Evolutionary conservation across 2,329 filamentous ascomycete species (phyloP).

Genomic region (Lachnum nothofagi): DNA sequence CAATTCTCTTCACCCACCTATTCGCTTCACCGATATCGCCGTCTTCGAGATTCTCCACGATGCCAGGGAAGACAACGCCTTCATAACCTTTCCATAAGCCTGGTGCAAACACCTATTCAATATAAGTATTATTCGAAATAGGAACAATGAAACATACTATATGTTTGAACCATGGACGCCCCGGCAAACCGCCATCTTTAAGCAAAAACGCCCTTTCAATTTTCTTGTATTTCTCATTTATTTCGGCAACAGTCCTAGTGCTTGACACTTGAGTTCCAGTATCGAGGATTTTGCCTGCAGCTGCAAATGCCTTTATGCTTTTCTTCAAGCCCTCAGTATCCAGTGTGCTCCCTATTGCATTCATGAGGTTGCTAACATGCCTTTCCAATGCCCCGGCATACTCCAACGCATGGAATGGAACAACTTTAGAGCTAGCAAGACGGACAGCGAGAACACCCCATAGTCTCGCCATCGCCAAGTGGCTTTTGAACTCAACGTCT

Average conservation of each 20-base stretch:
- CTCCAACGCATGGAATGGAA: conserved; percentile 47
- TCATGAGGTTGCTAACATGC: no score
- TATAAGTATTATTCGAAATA: no score
- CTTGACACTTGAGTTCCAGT: conserved; percentile 56
- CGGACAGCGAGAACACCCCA: conserved; percentile 46
- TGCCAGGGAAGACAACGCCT: conserved; percentile 62
- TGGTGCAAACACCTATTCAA: no score
- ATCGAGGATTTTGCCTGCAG: conserved; percentile 52
- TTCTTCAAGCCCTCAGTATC: conserved; percentile 25
- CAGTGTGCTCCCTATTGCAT: no score
- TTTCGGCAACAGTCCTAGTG: no score
- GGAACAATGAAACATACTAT: no score
- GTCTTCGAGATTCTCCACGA: conserved; percentile 57
- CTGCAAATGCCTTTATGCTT: conserved; percentile 26
- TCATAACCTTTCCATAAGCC: conserved; percentile 89
- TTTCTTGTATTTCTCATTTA: conserved; percentile 78
- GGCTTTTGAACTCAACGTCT: conserved; percentile 60
- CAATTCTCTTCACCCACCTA: conserved; percentile 57
- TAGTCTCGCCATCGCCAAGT: conserved; percentile 52
- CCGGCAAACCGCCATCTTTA: conserved; percentile 69
- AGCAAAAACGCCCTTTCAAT: conserved; percentile 79
- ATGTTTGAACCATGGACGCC: conserved; percentile 86
- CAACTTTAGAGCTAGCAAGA: conserved; percentile 46
- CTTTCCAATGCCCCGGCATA: conserved; percentile 32
- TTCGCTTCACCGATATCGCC: conserved; percentile 53